Evolutionary conservation across 305 asterid genomes (phyloP), one percentile per base, ranked within the genome.

Genomic region (Fraxinus albicans): DNA sequence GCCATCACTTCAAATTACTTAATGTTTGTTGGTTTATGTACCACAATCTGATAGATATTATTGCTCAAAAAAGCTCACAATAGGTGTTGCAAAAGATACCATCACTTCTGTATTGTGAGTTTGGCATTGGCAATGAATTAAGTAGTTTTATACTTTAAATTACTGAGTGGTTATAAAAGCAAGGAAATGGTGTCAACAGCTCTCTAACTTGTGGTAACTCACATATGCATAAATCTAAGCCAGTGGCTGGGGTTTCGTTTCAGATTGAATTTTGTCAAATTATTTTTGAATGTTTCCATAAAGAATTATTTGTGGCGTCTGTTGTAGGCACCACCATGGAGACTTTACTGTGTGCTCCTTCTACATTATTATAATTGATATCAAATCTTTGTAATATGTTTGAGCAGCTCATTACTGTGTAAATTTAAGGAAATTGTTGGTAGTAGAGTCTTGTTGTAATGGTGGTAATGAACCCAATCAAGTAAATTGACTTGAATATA

Each of bases 41-140:
- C 60, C 21, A 19, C 81, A 58, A 58, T 79, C 75, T 42, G 34
- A 58, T 74, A 84, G 13, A 80, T 70, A 23, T 35, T 77, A 65
- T 23, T 19, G 58, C 63, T 67, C 19, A 19, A 40, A 69, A 69
- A 31, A 25, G 25, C 25, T 40, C 42, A 13, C 7, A n/a, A 33
- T 17, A 15, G 40, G 21, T 70, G 76, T 70, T 70, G 76, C 74
- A 67, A 72, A 70, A 36, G 31, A 34, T 63, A 50, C 35, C 63
- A 63, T 79, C 77, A 77, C 21, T 53, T 40, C 60, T 77, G 27
- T 27, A 44, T 44, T 40, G 25, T 50, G 80, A 10, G 40, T 77
- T 6, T 77, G 74, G 78, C 35, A 67, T 33, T 60, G 63, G 21
- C 23, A 50, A 58, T 34, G 50, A 31, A 6, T 40, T 67, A 19